Evolutionary conservation across 331 rosid species (phyloP).

Genomic region (Stylosanthes scabra): DNA sequence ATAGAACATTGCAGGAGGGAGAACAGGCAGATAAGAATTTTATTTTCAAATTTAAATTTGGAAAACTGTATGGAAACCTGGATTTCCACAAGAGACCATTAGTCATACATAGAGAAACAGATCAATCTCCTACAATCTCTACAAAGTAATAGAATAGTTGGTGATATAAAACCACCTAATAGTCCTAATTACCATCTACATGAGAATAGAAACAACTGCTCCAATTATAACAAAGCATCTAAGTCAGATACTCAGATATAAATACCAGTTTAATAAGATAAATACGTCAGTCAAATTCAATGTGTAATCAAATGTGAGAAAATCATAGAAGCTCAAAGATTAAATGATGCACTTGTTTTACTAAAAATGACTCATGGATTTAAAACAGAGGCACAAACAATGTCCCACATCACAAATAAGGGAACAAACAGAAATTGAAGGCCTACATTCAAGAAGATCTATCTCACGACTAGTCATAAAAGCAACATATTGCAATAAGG

Average conservation of each 20-base stretch:
- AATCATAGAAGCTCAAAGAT: slow-evolving; percentile 9
- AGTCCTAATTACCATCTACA: slow-evolving; percentile 33
- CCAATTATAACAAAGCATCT: slow-evolving; percentile 9
- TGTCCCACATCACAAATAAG: slow-evolving; percentile 16
- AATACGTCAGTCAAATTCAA: slow-evolving; percentile 7
- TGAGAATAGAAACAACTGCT: slow-evolving; percentile 3
- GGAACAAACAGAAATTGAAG: slow-evolving; percentile 27
- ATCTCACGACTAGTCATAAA: slow-evolving; percentile 13
- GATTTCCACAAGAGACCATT: slow-evolving; percentile 8
- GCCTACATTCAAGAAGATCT: slow-evolving; percentile 11
- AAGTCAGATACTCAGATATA: neutral
- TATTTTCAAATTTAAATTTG: neutral
- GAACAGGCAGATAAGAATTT: slow-evolving; percentile 1
- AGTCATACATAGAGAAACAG: neutral
- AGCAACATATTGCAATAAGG: slow-evolving; percentile 19
- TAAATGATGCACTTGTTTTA: slow-evolving; percentile 5
- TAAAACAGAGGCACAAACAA: neutral
- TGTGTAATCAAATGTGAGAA: slow-evolving; percentile 19
- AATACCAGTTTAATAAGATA: slow-evolving; percentile 1
- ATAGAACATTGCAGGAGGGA: slow-evolving; percentile 9
- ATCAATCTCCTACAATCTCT: slow-evolving; percentile 11
- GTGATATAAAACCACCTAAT: slow-evolving; percentile 9
- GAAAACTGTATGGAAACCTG: neutral
- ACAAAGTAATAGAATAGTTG: slow-evolving; percentile 12
- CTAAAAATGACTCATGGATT: neutral